These are phyloP conservation scores for Boletus rufocinnamomeus DNA, from an alignment of 768 basidiomycete species.

Conservation along the genomic window DNA sequence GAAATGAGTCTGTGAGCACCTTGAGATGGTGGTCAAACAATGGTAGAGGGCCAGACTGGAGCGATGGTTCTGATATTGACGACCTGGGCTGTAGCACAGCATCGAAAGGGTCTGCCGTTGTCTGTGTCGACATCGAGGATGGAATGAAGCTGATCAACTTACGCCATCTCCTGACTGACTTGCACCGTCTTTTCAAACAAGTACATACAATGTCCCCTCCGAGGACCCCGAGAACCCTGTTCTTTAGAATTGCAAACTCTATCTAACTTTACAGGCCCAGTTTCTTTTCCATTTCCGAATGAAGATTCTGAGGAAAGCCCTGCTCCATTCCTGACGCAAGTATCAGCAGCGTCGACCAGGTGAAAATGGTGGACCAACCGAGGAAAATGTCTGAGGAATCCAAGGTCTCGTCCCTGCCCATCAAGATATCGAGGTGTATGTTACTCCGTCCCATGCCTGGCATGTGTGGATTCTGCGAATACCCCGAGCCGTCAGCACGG, in stretches of 20 bases:
- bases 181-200: conserved; percentile 24
- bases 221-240: conserved; percentile 14
- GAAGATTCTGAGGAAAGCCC: conserved; percentile 53
- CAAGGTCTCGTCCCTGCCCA: conserved; percentile 87
- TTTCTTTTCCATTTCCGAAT: conserved; percentile 69
- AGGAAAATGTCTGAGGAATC: conserved; percentile 79
- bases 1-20: conserved; percentile 68
- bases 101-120: conserved; percentile 30
- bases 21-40: conserved; percentile 74
- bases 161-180: background rate
- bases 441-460: conserved; percentile 69
- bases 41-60: conserved; percentile 56
- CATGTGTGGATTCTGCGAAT: conserved; percentile 62
- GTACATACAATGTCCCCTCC: conserved; percentile 18
- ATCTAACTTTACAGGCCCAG: conserved; percentile 41
- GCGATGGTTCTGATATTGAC: conserved; percentile 31
- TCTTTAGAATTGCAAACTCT: background rate
- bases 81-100: conserved; percentile 19
- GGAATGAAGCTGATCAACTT: conserved; percentile 12
- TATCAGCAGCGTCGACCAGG: conserved; percentile 7
- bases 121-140: conserved; percentile 14
- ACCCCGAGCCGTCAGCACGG: conserved; percentile 1
- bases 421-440: conserved; percentile 87
- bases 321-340: conserved; percentile 52
- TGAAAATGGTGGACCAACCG: conserved; percentile 45